Percentiles rank a stretch among this genome's conserved stretches.
Conservation (phyloP, 179 eudicot species). For the Patellifolia procumbens region DNA sequence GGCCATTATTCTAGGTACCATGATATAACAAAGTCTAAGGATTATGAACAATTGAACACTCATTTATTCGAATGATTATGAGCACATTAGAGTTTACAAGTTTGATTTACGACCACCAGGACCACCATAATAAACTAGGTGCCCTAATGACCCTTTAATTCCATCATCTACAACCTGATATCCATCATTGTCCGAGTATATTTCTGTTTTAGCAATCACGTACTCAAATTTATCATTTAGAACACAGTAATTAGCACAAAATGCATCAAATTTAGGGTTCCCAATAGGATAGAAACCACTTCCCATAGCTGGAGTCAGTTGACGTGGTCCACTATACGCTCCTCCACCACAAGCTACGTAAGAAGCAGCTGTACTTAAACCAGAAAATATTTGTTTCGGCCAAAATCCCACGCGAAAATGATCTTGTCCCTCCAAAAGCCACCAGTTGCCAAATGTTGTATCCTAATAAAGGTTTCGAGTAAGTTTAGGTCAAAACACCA, state of each 20-base stretch:
- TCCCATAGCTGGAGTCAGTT: background rate
- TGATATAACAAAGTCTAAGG: no score
- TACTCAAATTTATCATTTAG: background rate
- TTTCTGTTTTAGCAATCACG: background rate
- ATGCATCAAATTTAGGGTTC: background rate
- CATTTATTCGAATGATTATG: no score
- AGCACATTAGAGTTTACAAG: no score
- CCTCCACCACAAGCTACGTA: conserved; percentile 14
- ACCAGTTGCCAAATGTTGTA: background rate
- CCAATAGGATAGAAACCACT: background rate
- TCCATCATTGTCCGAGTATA: background rate
- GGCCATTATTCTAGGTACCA: no score
- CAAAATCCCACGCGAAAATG: background rate
- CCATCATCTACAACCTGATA: background rate
- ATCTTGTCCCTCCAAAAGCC: background rate
- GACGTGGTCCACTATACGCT: background rate
- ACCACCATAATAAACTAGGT: background rate
- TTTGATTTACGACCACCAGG: background rate
- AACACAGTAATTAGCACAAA: background rate
- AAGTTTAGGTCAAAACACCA: no score
- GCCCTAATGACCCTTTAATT: background rate
- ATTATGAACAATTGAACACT: no score
- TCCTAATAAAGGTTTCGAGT: no score
- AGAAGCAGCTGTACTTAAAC: background rate
- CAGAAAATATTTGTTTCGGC: background rate